These are phyloP conservation scores for Pholiota microspora DNA, from an alignment of 768 basidiomycete genomes.

Conservation along the genomic window DNA sequence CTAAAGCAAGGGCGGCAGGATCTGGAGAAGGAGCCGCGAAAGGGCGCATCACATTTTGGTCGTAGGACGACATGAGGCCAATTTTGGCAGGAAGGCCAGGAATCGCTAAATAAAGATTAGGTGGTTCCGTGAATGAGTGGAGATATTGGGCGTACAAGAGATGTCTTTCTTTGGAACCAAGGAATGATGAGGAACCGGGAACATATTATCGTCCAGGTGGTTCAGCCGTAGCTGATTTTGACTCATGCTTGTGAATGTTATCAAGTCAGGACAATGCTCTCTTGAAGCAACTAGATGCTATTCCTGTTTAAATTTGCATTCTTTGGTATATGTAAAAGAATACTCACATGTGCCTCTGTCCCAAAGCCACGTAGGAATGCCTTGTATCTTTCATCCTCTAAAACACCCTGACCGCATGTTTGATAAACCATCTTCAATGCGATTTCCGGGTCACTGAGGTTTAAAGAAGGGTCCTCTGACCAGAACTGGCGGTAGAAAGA, in stretches of 20 bases:
- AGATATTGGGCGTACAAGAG: conserved; percentile 26
- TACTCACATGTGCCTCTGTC: conserved; percentile 51
- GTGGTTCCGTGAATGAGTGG: background rate
- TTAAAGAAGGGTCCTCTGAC: conserved; percentile 36
- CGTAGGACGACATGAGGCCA: conserved; percentile 38
- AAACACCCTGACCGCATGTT: conserved; percentile 65
- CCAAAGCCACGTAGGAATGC: conserved; percentile 72
- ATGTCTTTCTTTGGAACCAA: conserved; percentile 40
- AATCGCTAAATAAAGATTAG: conserved; percentile 26
- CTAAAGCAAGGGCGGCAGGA: conserved; percentile 25
- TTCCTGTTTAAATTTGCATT: conserved; percentile 2
- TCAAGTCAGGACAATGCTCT: conserved; percentile 55
- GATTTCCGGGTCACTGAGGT: conserved; percentile 31
- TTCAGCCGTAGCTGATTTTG: conserved; percentile 71
- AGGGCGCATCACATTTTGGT: conserved; percentile 46
- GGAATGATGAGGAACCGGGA: conserved; percentile 62
- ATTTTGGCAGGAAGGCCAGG: conserved; percentile 47
- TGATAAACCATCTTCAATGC: conserved; percentile 62
- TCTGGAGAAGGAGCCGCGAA: conserved; percentile 37
- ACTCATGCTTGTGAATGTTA: conserved; percentile 74
- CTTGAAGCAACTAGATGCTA: conserved; percentile 79
- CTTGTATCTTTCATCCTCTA: conserved; percentile 68
- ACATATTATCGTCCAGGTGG: conserved; percentile 69
- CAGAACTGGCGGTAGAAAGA: conserved; percentile 49
- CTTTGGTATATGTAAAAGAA: background rate